Conservation (phyloP, 768 basidiomycete genomes). For the Leccinum subtestaceum region DNA sequence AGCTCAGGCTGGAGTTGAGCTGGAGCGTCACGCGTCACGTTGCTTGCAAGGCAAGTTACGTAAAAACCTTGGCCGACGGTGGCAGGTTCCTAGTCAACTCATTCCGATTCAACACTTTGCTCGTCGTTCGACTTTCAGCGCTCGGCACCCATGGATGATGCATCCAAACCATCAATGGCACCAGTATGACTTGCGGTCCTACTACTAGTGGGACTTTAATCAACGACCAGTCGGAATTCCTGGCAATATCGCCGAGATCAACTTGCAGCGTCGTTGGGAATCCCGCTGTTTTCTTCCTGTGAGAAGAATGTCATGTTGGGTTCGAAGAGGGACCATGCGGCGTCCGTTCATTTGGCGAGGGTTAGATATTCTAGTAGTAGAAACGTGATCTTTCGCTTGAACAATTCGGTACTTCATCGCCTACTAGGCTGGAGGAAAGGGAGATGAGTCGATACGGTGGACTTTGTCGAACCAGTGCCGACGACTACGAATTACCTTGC, state of each 20-base stretch:
- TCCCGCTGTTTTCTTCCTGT: neutral
- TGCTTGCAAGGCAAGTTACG: neutral
- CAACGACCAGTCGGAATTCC: neutral
- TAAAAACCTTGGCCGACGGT: neutral
- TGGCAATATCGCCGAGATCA: neutral
- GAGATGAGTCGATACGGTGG: neutral
- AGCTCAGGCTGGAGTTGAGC: neutral
- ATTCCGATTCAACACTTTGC: neutral
- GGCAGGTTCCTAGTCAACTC: no score
- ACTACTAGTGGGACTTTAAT: neutral
- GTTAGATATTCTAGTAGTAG: neutral
- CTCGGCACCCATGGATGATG: neutral
- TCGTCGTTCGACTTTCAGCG: neutral
- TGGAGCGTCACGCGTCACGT: neutral
- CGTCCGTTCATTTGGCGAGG: neutral
- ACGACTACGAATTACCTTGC: no score
- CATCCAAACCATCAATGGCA: neutral
- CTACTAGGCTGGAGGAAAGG: neutral
- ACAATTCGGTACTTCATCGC: neutral
- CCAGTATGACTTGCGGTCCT: neutral
- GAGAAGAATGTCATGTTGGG: neutral
- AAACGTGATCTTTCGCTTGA: neutral
- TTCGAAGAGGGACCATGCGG: neutral
- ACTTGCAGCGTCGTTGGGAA: neutral
- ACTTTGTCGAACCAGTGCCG: neutral